Evolutionary conservation across 495 filamentous ascomycete genomes (phyloP).

Genomic region (Glarea lozoyensis): DNA sequence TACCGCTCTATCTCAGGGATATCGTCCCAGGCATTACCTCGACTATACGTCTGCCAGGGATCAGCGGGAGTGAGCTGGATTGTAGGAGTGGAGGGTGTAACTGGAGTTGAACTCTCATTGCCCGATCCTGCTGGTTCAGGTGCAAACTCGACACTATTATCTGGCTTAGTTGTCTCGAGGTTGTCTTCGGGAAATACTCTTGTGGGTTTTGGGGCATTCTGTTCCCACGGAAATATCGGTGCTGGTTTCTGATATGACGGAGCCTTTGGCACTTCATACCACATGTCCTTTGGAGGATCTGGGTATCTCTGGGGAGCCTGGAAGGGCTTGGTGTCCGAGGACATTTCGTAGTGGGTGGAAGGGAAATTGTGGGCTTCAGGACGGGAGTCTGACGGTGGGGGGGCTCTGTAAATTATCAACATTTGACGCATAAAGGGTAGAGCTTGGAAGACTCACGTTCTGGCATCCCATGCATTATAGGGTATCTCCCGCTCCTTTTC

Average conservation of each 20-base stretch:
- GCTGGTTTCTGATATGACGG: constrained; percentile 47
- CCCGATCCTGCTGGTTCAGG: constrained; percentile 10
- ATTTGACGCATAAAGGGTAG: constrained; percentile 12
- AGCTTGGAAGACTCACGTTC: constrained; percentile 36
- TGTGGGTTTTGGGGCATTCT: constrained; percentile 50
- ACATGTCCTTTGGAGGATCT: constrained; percentile 77
- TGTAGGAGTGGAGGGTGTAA: constrained; percentile 38
- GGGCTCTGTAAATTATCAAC: constrained; percentile 40
- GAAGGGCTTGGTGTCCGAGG: constrained; percentile 58
- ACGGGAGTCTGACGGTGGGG: constrained; percentile 62
- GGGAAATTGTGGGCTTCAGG: constrained; percentile 77
- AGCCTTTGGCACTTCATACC: constrained; percentile 63
- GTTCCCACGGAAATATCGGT: constrained; percentile 84
- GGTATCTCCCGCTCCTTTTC: constrained; percentile 6
- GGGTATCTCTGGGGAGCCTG: constrained; percentile 66
- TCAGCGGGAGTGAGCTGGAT: constrained; percentile 33
- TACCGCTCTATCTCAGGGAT: constrained; percentile 75
- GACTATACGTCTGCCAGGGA: constrained; percentile 55
- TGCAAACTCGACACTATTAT: constrained; percentile 8
- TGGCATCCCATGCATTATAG: constrained; percentile 56
- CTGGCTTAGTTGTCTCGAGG: constrained; percentile 35
- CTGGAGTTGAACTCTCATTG: constrained; percentile 21
- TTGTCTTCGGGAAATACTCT: constrained; percentile 67
- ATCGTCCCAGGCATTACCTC: constrained; percentile 82
- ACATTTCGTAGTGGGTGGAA: constrained; percentile 66